Percentiles rank a stretch among this genome's conserved stretches.
Conservation (phyloP, 345 rosid species). For the thale cress (Arabidopsis thaliana) region DNA sequence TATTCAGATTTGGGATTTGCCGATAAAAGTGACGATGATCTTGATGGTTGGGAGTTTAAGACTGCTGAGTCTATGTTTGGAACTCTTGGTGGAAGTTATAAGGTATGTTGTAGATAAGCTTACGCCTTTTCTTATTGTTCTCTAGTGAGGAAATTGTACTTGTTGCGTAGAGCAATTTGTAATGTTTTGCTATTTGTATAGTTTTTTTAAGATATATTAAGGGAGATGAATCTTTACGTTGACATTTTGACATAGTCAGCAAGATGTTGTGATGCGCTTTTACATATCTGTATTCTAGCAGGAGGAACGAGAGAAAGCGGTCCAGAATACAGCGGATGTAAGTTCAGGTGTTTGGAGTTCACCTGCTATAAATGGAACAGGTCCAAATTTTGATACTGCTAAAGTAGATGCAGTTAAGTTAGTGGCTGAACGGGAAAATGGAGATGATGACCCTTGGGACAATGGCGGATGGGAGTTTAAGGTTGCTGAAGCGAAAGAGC, state of each 20-base stretch:
- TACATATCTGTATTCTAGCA: conserved; percentile 7
- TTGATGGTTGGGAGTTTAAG: conserved; percentile 57
- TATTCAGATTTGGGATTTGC: conserved; percentile 24
- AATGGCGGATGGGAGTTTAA: conserved; percentile 54
- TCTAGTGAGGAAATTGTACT: not conserved
- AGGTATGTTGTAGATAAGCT: conserved; percentile 40
- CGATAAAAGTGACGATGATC: conserved; percentile 41
- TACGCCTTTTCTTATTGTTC: not conserved
- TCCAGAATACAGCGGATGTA: conserved; percentile 1
- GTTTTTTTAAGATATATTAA: not conserved
- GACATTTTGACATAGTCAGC: not conserved
- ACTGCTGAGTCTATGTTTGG: conserved; percentile 41
- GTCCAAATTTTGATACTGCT: conserved; percentile 17
- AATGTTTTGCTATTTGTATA: not conserved
- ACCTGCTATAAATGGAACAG: conserved; percentile 30
- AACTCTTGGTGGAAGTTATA: conserved; percentile 2
- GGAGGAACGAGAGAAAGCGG: conserved; percentile 19
- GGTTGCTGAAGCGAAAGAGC: conserved; percentile 40
- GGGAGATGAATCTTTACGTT: not conserved
- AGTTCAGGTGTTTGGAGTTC: conserved; percentile 31
- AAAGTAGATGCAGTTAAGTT: conserved; percentile 1
- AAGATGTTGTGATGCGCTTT: not conserved
- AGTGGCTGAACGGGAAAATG: not conserved
- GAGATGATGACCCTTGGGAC: conserved; percentile 39
- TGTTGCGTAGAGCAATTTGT: not conserved